Conservation (phyloP, 2,329 filamentous ascomycete species). For the Fusarium austroafricanum region DNA sequence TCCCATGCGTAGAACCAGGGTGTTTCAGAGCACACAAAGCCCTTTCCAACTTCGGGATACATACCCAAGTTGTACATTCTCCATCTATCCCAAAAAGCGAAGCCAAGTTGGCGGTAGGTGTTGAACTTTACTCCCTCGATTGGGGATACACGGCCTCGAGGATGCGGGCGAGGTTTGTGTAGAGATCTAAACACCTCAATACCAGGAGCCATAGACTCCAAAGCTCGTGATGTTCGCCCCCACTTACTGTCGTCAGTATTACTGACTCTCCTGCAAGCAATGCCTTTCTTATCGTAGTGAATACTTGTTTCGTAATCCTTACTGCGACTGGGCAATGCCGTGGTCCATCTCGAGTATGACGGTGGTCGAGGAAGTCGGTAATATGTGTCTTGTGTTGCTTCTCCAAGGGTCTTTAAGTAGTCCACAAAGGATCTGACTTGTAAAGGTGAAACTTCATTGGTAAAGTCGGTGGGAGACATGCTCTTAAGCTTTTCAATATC, state of each 20-base stretch:
- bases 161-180: background rate
- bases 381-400: conserved; percentile 5
- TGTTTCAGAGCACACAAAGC: background rate
- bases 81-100: conserved; percentile 36
- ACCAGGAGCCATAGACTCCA: background rate
- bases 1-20: conserved; percentile 20
- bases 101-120: conserved; percentile 31
- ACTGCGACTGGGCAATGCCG: background rate
- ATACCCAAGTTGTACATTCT: conserved; percentile 32
- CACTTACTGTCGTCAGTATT: background rate
- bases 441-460: background rate
- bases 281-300: background rate
- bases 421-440: conserved; percentile 16
- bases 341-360: conserved; percentile 12
- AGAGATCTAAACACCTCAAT: background rate
- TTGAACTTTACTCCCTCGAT: conserved; percentile 28
- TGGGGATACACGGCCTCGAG: background rate
- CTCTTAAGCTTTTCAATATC: background rate
- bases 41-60: background rate
- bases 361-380: conserved; percentile 1
- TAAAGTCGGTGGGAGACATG: background rate
- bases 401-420: conserved; percentile 10
- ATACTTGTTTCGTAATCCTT: background rate
- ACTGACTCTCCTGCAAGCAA: background rate
- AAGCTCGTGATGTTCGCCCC: conserved; percentile 10